These are phyloP conservation scores for Solanum habrochaites DNA, from an alignment of 257 asterid species.

Conservation along the genomic window DNA sequence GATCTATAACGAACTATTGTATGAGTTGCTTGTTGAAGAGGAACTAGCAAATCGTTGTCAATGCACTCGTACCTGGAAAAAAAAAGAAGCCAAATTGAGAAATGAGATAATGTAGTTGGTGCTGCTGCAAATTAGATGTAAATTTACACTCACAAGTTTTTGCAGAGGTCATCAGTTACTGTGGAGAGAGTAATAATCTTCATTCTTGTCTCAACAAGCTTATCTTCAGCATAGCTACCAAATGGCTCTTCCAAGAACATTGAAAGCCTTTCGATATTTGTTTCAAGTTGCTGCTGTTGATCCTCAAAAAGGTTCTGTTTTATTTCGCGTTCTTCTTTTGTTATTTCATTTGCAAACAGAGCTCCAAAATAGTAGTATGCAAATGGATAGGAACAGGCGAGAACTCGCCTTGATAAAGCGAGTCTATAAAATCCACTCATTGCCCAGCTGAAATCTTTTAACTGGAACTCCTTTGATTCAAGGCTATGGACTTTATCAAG, in stretches of 20 bases:
- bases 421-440: constrained; percentile 29
- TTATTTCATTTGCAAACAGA: constrained; percentile 24
- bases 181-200: constrained; percentile 12
- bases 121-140: neutral
- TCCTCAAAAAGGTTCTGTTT: constrained; percentile 57
- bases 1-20: constrained; percentile 40
- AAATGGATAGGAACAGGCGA: constrained; percentile 36
- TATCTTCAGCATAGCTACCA: constrained; percentile 1
- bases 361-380: constrained; percentile 53
- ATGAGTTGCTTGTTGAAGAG: constrained; percentile 23
- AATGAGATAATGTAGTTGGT: neutral
- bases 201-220: constrained; percentile 14
- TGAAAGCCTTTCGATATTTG: constrained; percentile 36
- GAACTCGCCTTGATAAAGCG: constrained; percentile 23
- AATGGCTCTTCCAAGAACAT: constrained; percentile 31
- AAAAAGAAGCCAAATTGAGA: neutral
- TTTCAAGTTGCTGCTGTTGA: constrained; percentile 53
- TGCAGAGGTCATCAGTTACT: constrained; percentile 26
- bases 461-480: constrained; percentile 4
- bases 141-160: constrained; percentile 1
- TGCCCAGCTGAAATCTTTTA: constrained; percentile 38
- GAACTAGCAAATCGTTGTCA: constrained; percentile 34
- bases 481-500: constrained; percentile 11
- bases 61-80: constrained; percentile 46
- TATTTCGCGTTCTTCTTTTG: constrained; percentile 19